Evolutionary conservation across 352 stramenopile species (phyloP).

Genomic region (Phytophthora melonis): DNA sequence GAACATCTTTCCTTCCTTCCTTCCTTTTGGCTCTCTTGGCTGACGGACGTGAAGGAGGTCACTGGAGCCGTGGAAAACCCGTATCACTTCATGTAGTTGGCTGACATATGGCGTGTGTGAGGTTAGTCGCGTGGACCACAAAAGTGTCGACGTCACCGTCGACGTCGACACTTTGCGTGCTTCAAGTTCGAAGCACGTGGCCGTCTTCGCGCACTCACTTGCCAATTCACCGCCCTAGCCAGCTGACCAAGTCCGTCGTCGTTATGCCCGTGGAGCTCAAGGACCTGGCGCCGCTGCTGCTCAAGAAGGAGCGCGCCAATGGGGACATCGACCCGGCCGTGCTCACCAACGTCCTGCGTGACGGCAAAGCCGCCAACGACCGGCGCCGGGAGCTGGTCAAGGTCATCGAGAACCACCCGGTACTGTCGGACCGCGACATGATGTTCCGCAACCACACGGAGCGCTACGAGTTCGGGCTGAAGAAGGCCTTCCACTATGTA

Average conservation of each 20-base stretch:
- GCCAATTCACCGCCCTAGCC: conserved; percentile 12
- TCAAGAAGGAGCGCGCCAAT: conserved; percentile 65
- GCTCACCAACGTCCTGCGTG: conserved; percentile 49
- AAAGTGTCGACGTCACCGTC: too few species aligned
- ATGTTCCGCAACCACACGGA: conserved; percentile 57
- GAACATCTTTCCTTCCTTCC: conserved; percentile 60
- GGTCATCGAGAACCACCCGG: conserved; percentile 48
- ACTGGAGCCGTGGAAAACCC: too few species aligned
- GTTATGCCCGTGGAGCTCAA: conserved; percentile 55
- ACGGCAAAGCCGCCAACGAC: conserved; percentile 41
- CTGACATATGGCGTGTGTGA: too few species aligned
- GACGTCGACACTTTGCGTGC: background rate
- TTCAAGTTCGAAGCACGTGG: background rate
- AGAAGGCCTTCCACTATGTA: conserved; percentile 54
- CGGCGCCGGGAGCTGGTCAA: conserved; percentile 52
- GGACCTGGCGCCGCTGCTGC: conserved; percentile 62
- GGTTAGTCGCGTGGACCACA: too few species aligned
- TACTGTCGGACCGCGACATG: conserved; percentile 56
- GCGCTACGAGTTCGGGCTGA: conserved; percentile 36
- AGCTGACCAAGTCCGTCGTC: background rate
- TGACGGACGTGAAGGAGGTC: too few species aligned
- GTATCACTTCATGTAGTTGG: too few species aligned
- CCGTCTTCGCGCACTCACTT: conserved; percentile 10
- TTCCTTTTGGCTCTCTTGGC: background rate
- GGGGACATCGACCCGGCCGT: conserved; percentile 52